phyloP scores from a whole-genome alignment of 306 rosid species.

The Arachis hypogaea region DNA sequence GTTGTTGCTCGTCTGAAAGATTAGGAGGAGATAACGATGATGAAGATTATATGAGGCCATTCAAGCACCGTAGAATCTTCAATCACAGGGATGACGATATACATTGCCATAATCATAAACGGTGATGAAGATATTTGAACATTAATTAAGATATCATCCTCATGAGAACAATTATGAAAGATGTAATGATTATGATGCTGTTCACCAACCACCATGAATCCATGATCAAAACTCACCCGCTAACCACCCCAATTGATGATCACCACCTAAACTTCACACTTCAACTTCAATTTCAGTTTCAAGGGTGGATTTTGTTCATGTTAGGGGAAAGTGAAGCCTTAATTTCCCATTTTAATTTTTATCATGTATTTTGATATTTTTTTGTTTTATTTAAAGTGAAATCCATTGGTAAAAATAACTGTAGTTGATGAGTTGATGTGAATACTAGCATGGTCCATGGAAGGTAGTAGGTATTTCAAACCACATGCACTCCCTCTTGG shows the following conservation, averaged over 20 bases:
- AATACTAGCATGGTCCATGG: neutral
- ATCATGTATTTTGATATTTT: neutral
- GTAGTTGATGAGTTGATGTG: neutral
- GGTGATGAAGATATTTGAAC: neutral
- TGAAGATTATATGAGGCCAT: constrained; percentile 23
- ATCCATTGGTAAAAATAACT: neutral
- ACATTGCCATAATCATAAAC: neutral
- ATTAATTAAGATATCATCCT: neutral
- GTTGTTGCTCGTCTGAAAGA: constrained; percentile 17
- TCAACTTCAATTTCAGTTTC: neutral
- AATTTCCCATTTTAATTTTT: neutral
- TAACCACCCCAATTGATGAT: neutral
- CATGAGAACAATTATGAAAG: neutral
- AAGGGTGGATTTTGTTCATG: neutral
- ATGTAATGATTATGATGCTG: neutral
- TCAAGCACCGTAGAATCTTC: constrained; percentile 12
- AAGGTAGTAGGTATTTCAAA: neutral
- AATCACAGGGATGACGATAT: neutral
- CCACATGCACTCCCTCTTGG: neutral
- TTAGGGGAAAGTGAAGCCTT: too few species aligned
- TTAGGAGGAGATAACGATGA: constrained; percentile 23
- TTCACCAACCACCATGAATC: neutral
- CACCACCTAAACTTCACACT: neutral
- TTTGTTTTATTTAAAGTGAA: neutral
- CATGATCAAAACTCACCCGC: neutral